Evolutionary conservation across 495 filamentous ascomycete genomes (phyloP).

Genomic region (Astrocystis sublimbata): DNA sequence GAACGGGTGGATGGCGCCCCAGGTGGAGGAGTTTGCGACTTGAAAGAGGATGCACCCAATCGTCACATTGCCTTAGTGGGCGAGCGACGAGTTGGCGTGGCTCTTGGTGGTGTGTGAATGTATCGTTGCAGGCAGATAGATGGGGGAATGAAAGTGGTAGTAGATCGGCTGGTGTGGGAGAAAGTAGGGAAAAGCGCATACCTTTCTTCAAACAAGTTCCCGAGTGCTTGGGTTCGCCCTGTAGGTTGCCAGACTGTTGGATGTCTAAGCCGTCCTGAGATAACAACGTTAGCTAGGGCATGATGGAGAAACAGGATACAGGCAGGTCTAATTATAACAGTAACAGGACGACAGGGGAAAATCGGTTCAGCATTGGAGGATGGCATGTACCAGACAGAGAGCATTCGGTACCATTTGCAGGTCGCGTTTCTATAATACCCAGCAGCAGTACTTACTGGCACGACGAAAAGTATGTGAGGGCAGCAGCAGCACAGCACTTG

Average conservation of each 20-base stretch:
- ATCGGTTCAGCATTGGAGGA: conserved; percentile 9
- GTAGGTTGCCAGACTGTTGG: conserved; percentile 33
- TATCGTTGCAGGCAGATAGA: conserved; percentile 39
- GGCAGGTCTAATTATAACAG: conserved; percentile 14
- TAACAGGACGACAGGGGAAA: conserved; percentile 4
- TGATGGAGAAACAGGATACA: conserved; percentile 11
- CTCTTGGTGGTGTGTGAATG: conserved; percentile 34
- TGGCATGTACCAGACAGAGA: not conserved
- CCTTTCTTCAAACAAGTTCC: conserved; percentile 32
- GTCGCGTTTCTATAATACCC: conserved; percentile 1
- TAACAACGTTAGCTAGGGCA: conserved; percentile 22
- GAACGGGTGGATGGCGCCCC: conserved; percentile 34
- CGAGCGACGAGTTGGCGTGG: conserved; percentile 30
- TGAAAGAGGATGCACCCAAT: conserved; percentile 32
- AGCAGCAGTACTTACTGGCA: not conserved
- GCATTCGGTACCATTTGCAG: not conserved
- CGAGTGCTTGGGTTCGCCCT: conserved; percentile 35
- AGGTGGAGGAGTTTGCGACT: conserved; percentile 35
- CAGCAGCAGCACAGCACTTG: conserved; percentile 15
- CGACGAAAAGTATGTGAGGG: too few relatives aligned
- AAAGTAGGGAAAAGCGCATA: conserved; percentile 28
- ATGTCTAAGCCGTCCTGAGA: conserved; percentile 27
- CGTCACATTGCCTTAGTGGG: conserved; percentile 34
- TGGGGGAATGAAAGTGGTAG: conserved; percentile 27
- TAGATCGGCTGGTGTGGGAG: conserved; percentile 21